These are phyloP conservation scores for Fraxinus xanthoxyloides DNA, from an alignment of 305 asterid genomes.

Conservation along the genomic window DNA sequence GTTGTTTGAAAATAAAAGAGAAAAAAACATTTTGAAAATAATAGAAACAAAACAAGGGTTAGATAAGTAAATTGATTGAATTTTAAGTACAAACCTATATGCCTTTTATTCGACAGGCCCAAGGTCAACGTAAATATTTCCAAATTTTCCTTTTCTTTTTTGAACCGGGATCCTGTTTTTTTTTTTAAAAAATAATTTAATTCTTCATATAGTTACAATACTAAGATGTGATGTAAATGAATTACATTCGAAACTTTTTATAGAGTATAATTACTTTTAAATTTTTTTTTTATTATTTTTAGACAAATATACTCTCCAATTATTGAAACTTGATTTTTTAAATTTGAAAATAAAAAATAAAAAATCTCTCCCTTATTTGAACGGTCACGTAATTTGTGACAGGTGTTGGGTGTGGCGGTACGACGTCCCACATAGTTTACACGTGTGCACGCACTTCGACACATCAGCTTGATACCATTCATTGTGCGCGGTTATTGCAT, in stretches of 20 bases:
- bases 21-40: no score
- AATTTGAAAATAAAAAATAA: no score
- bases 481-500: constrained; percentile 34
- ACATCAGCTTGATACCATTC: constrained; percentile 34
- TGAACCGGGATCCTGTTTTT: not conserved
- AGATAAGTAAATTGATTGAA: not conserved
- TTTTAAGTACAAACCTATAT: not conserved
- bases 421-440: constrained; percentile 6
- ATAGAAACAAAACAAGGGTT: no score
- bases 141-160: not conserved
- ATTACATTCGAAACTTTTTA: not conserved
- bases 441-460: not conserved
- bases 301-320: not conserved
- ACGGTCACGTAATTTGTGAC: constrained; percentile 25
- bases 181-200: no score
- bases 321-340: not conserved
- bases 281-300: not conserved
- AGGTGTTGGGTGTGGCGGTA: constrained; percentile 21
- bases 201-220: not conserved
- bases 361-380: constrained; percentile 15
- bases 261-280: not conserved
- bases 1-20: no score
- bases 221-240: not conserved
- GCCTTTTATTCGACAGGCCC: not conserved
- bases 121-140: not conserved